Conservation (phyloP, 2,329 filamentous ascomycete species). For the Colletotrichum destructivum region DNA sequence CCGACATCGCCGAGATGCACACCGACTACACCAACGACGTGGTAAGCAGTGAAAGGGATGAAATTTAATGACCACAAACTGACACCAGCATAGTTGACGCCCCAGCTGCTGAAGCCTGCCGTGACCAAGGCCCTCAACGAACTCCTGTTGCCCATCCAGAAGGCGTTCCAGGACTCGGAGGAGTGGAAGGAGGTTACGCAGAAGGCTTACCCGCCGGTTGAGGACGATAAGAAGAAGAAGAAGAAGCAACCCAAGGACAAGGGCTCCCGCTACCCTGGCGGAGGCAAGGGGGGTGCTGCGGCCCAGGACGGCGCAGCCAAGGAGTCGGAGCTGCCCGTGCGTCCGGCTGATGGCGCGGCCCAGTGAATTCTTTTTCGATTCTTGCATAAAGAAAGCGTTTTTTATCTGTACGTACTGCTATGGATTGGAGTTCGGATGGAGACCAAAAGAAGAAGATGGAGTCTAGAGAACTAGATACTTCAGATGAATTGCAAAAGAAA, state of each 20-base stretch:
- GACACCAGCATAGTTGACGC: slow-evolving; percentile 71
- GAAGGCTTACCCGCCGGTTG: slow-evolving; percentile 83
- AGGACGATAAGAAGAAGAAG: slow-evolving; percentile 75
- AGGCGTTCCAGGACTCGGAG: slow-evolving; percentile 76
- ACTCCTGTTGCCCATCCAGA: slow-evolving; percentile 84
- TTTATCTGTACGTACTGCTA: slow-evolving; percentile 37
- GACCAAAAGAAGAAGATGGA: slow-evolving; percentile 31
- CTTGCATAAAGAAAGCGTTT: slow-evolving; percentile 28
- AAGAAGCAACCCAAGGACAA: slow-evolving; percentile 85
- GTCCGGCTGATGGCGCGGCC: slow-evolving; percentile 30
- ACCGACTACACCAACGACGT: slow-evolving; percentile 86
- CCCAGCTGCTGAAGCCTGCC: slow-evolving; percentile 90
- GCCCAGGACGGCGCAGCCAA: slow-evolving; percentile 34
- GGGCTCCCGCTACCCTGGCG: slow-evolving; percentile 75
- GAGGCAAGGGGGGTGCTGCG: slow-evolving; percentile 34
- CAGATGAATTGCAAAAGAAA: slow-evolving; percentile 32
- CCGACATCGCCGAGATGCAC: slow-evolving; percentile 80
- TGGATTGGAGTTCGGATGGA: slow-evolving; percentile 41
- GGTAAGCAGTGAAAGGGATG: slow-evolving; percentile 13
- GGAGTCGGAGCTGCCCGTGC: slow-evolving; percentile 40
- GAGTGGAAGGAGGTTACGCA: slow-evolving; percentile 85
- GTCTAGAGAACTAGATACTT: slow-evolving; percentile 39
- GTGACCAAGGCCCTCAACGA: slow-evolving; percentile 80
- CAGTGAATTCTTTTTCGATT: slow-evolving; percentile 21
- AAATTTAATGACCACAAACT: slow-evolving; percentile 14